These are phyloP conservation scores for Tuber magnatum DNA, from an alignment of 495 filamentous ascomycete genomes.

Conservation along the genomic window DNA sequence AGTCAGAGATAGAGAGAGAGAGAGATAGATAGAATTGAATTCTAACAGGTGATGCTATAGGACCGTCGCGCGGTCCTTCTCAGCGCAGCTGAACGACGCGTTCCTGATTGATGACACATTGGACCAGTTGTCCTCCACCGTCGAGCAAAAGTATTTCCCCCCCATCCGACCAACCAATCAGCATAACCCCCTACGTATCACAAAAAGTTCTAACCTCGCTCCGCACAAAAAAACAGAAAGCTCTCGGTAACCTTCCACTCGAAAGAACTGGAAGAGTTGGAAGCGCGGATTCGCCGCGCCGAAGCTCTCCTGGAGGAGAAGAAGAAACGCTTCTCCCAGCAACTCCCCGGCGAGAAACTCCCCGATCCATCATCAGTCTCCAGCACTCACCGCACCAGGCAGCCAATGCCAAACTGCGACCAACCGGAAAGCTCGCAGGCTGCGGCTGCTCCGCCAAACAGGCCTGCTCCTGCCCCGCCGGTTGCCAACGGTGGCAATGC, in stretches of 20 bases:
- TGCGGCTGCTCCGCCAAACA: slow-evolving; percentile 14
- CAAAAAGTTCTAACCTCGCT: slow-evolving; percentile 24
- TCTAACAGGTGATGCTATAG: slow-evolving; percentile 46
- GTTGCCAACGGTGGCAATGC: background rate
- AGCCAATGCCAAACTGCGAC: slow-evolving; percentile 26
- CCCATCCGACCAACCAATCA: slow-evolving; percentile 13
- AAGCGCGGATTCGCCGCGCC: slow-evolving; percentile 73
- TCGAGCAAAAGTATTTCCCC: slow-evolving; percentile 72
- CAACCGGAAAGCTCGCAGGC: slow-evolving; percentile 22
- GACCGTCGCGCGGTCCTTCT: slow-evolving; percentile 81
- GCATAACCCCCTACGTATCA: slow-evolving; percentile 16
- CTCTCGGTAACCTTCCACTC: slow-evolving; percentile 63
- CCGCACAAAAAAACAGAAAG: slow-evolving; percentile 52
- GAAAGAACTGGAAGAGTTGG: slow-evolving; percentile 75
- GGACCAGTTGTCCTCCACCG: slow-evolving; percentile 64
- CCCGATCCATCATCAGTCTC: slow-evolving; percentile 7
- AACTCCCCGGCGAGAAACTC: slow-evolving; percentile 14
- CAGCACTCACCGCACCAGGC: slow-evolving; percentile 12
- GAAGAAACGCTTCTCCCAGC: slow-evolving; percentile 37
- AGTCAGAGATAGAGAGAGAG: too few species aligned
- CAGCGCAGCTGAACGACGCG: slow-evolving; percentile 74
- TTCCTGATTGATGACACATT: slow-evolving; percentile 78
- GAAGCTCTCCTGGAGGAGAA: slow-evolving; percentile 66
- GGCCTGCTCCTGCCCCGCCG: slow-evolving; percentile 20
- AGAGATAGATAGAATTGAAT: background rate